Base-by-base conservation (phyloP, 805 yeast genomes). In the Kodamaea fukazawae region DNA sequence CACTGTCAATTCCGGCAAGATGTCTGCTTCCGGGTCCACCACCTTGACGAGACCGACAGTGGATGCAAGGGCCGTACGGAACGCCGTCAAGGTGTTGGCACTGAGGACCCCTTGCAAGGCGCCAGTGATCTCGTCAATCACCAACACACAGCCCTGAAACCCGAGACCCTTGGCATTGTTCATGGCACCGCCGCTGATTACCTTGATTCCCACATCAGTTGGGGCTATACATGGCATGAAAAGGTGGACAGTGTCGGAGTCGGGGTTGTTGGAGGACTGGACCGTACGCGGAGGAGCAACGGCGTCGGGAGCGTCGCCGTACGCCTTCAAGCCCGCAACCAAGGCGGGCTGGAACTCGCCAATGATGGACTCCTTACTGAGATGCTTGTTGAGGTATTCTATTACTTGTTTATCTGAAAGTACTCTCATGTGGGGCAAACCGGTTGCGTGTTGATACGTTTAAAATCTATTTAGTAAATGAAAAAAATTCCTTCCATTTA, bases 171-270 rank as follows among this genome's bases (percentile, higher is more conserved):
- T 51, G 27, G 42, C 36, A 39, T 49, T 48, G 36, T 63, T 63
- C 4, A 57, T 36, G 2, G 65, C 63, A 0, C 84, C 79, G 0
- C 80, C 82, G 13, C 78, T 75, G 14, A 81, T 56, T 0, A 81
- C 74, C 58, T 81, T 81, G 49, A 81, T 63, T 7, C 87, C 87
- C 10, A 75, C 79, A 28, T 58, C 58, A 20, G 58, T 50, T 4
- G 72, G 67, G 11, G 78, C 78, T 3, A 75, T 66, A n/a, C 83
- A 75, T 3, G 85, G 83, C 87, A 81, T 81, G 56, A 78, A 79
- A 22, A 81, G 50, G 54, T 81, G 85, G 1, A 73, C 65, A 3
- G 75, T 47, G 40, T 61, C 67, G 2, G 54, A 51, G 36, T 55
- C 60, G 4, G 54, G 49, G 55, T 45, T 63, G 58, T 32, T 69